Base-by-base conservation (phyloP, 2,329 filamentous ascomycete species). In the Talaromyces sp. region DNA sequence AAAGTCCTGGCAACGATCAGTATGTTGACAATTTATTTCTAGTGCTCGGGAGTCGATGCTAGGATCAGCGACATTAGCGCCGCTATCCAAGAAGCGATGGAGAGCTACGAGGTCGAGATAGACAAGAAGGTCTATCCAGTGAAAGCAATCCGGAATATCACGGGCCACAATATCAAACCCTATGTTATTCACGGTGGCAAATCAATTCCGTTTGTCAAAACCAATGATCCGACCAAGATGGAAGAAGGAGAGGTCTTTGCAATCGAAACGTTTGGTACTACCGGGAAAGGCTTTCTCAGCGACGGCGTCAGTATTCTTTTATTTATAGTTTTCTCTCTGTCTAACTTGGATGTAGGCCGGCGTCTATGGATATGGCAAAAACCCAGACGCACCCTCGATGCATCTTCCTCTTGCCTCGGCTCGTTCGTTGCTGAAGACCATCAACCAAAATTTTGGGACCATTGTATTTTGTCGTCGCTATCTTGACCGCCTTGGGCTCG, bases 401-500 rank as follows among this genome's bases (percentile, higher is more conserved):
- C 62, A 71, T 32, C 64, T 82, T 78, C 52, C 74, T 55, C 78
- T 85, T 11, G 74, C 80, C 3, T 84, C 82, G 1, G 85, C 86
- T 13, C 85, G 82, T 62, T 78, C 80, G 6, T 70, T 88, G 47
- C 77, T 84, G 63, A 84, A 83, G 67, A 82, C 77, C 0, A 87
- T 88, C 67, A 79, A 83, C 56, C 81, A 85, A 66, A 86, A 87
- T 62, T 88, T 88, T 62, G 84, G 85, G 22, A 85, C 82, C 0
- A 67, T 88, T 30, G 82, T 85, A 1, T 88, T 88, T 68, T 86
- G 79, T 60, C 79, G 85, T 22, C 82, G 85, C 8, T 87, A 88
- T 64, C 78, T 88, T 30, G 85, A 88, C 51, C 81, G 84, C n/a
- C 74, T 88, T n/a, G 86, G 86, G 0, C 70, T 82, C 19, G 79